Conservation (phyloP, 306 rosid genomes). For the Casuarina cunninghamiana region DNA sequence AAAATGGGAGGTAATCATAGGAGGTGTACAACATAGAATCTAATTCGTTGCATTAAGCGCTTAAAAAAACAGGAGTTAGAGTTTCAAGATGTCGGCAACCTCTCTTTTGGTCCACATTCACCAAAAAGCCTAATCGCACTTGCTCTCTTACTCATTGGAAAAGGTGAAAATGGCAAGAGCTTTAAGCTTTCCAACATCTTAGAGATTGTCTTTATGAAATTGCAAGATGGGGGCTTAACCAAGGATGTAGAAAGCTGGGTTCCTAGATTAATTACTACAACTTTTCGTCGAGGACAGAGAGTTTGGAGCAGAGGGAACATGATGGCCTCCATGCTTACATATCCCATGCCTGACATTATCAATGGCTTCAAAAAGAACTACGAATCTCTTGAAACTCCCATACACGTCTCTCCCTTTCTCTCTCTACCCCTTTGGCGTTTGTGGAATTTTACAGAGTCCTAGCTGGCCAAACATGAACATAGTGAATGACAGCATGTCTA, state of each 20-base stretch:
- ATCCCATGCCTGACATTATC: conserved; percentile 50
- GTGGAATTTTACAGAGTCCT: conserved; percentile 9
- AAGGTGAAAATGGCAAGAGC: conserved; percentile 4
- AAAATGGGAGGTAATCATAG: conserved; percentile 33
- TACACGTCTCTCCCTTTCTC: conserved; percentile 3
- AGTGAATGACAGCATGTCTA: conserved; percentile 49
- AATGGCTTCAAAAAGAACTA: conserved; percentile 30
- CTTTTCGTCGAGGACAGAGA: conserved; percentile 47
- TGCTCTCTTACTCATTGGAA: conserved; percentile 25
- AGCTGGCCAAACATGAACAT: conserved; percentile 13
- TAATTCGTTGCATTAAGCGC: conserved; percentile 21
- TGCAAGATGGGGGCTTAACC: conserved; percentile 24
- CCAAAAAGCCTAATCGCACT: conserved; percentile 34
- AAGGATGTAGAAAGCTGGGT: conserved; percentile 29
- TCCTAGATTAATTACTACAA: conserved; percentile 17
- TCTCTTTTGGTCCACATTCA: conserved; percentile 29
- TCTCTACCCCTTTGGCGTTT: conserved; percentile 7
- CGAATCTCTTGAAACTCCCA: conserved; percentile 34
- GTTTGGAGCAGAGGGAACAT: conserved; percentile 79
- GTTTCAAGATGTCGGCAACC: conserved; percentile 39
- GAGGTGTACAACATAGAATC: conserved; percentile 31
- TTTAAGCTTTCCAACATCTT: conserved; percentile 26
- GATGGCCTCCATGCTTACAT: conserved; percentile 65
- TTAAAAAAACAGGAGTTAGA: conserved; percentile 22
- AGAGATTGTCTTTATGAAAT: conserved; percentile 44